These are phyloP conservation scores for Phytophthora pseudosyringae DNA, from an alignment of 352 stramenopile species.

Conservation along the genomic window DNA sequence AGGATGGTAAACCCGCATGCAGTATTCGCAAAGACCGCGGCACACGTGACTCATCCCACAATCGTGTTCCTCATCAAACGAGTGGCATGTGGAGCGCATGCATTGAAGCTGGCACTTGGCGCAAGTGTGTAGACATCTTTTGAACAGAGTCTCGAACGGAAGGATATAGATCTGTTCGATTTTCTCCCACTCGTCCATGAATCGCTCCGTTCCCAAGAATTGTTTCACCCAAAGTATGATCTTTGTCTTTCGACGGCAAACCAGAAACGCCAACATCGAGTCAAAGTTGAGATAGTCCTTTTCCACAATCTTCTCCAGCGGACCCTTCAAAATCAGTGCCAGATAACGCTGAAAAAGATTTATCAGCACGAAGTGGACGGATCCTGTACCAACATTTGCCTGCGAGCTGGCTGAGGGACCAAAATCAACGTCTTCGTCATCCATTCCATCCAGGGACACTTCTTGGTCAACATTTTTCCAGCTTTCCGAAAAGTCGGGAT, in stretches of 20 bases:
- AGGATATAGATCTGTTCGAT: slow-evolving; percentile 32
- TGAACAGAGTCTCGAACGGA: slow-evolving; percentile 36
- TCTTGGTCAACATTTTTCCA: slow-evolving; percentile 28
- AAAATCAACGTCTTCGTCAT: slow-evolving; percentile 41
- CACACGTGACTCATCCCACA: slow-evolving; percentile 54
- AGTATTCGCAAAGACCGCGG: slow-evolving; percentile 43
- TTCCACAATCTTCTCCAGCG: slow-evolving; percentile 28
- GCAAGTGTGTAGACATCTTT: slow-evolving; percentile 42
- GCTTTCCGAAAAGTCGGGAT: slow-evolving; percentile 22
- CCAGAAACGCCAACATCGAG: slow-evolving; percentile 41
- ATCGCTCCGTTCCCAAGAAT: slow-evolving; percentile 34
- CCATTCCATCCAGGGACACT: slow-evolving; percentile 23
- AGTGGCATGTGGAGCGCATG: slow-evolving; percentile 42
- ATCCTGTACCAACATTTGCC: background rate
- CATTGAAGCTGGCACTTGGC: slow-evolving; percentile 46
- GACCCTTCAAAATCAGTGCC: slow-evolving; percentile 22
- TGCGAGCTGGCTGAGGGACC: slow-evolving; percentile 17
- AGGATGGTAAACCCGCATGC: slow-evolving; percentile 18
- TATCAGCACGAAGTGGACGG: slow-evolving; percentile 13
- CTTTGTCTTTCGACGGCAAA: slow-evolving; percentile 44
- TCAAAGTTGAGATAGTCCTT: slow-evolving; percentile 44
- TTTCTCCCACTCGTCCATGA: slow-evolving; percentile 43
- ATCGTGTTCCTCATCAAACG: slow-evolving; percentile 37
- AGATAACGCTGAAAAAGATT: slow-evolving; percentile 38
- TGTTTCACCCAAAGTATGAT: slow-evolving; percentile 42